A percentile compares a stretch with the other conserved stretches of the same genome.
Evolutionary conservation across 768 basidiomycete genomes (phyloP).

Genomic region (Lepiota venenata): DNA sequence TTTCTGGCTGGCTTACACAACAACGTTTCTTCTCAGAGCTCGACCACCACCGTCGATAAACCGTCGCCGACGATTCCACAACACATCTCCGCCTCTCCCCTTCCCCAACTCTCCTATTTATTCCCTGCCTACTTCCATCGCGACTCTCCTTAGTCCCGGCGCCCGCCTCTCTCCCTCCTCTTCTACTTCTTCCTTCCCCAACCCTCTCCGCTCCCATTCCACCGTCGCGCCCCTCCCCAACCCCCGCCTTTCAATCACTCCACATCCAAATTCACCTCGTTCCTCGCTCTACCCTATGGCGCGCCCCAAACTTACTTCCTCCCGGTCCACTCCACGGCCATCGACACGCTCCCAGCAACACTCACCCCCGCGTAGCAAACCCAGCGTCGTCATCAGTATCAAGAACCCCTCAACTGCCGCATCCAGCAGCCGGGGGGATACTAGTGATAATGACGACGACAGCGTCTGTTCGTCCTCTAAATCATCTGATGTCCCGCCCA

Average conservation of each 20-base stretch:
- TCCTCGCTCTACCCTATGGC: not conserved
- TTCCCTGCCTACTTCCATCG: not conserved
- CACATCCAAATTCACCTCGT: not conserved
- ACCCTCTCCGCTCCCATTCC: not conserved
- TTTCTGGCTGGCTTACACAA: constrained; percentile 9
- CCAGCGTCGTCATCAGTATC: constrained; percentile 2
- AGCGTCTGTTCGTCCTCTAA: constrained; percentile 10
- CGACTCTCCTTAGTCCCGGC: not conserved
- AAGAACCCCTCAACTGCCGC: not conserved
- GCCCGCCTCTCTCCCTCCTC: not conserved
- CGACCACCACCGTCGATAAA: constrained; percentile 4
- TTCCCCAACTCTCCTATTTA: not conserved
- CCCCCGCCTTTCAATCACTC: not conserved
- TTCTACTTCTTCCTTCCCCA: not conserved
- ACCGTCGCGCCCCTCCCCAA: not conserved
- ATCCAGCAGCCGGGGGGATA: not conserved
- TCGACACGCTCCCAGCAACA: constrained; percentile 11
- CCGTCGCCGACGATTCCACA: not conserved
- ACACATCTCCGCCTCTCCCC: not conserved
- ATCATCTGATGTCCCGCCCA: constrained; percentile 5
- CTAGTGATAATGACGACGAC: constrained; percentile 9
- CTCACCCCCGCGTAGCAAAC: constrained; percentile 3
- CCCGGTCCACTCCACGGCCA: constrained; percentile 8
- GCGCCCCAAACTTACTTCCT: constrained; percentile 4
- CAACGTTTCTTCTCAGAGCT: constrained; percentile 8